These are phyloP conservation scores for Dalbergia cochinchinensis DNA, from an alignment of 306 rosid species.

Conservation along the genomic window DNA sequence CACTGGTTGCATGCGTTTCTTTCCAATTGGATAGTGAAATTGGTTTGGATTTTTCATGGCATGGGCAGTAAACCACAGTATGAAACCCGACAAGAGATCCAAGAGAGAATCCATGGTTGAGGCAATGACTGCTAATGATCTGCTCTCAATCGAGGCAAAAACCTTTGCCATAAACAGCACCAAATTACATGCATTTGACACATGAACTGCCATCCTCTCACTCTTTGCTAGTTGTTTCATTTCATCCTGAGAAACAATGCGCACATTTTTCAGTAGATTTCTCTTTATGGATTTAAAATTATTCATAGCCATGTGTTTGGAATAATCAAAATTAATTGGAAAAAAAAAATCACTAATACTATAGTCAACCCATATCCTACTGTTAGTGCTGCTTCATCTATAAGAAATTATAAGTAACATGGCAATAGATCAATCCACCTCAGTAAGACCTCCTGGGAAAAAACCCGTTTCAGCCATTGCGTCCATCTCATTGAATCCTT, in stretches of 20 bases:
- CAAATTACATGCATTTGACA: constrained; percentile 69
- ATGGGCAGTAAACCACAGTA: constrained; percentile 79
- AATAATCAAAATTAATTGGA: neutral
- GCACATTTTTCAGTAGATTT: neutral
- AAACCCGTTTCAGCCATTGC: constrained; percentile 65
- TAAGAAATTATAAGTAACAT: constrained; percentile 9
- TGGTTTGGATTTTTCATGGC: constrained; percentile 79
- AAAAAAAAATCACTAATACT: neutral
- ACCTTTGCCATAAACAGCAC: constrained; percentile 77
- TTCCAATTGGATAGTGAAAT: constrained; percentile 83
- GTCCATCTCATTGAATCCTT: constrained; percentile 87
- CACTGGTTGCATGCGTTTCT: constrained; percentile 92
- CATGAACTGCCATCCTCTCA: constrained; percentile 67
- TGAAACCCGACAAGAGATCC: constrained; percentile 89
- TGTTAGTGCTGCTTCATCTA: neutral
- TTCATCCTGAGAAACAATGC: constrained; percentile 66
- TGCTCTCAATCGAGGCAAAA: constrained; percentile 74
- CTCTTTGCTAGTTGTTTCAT: constrained; percentile 71
- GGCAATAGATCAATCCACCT: constrained; percentile 57
- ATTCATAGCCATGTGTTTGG: neutral
- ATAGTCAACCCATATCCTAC: neutral
- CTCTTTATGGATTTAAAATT: neutral
- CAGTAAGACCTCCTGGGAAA: constrained; percentile 72
- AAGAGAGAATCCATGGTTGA: constrained; percentile 86
- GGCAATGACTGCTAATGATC: constrained; percentile 83